phyloP scores from a whole-genome alignment of 257 asterid species.

The Plantago major region DNA sequence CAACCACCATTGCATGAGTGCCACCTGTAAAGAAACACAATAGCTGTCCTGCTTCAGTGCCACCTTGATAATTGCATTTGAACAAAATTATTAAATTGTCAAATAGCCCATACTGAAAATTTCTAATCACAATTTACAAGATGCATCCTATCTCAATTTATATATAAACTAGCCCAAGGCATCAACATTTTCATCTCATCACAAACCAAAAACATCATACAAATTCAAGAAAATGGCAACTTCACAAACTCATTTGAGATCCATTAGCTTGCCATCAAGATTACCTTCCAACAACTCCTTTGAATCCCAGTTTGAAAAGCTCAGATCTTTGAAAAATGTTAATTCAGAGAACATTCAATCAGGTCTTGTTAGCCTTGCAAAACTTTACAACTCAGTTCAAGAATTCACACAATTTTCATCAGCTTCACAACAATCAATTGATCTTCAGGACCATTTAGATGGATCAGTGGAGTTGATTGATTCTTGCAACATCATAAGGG shows the following conservation, averaged over 20 bases:
- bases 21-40: neutral
- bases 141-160: too few relatives aligned
- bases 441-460: conserved; percentile 8
- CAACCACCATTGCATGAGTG: neutral
- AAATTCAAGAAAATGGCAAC: conserved; percentile 25
- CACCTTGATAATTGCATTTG: neutral
- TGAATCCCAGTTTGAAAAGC: neutral
- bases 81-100: neutral
- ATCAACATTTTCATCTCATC: too few relatives aligned
- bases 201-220: neutral
- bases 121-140: too few relatives aligned
- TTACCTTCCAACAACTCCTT: conserved; percentile 6
- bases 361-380: conserved; percentile 28
- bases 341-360: conserved; percentile 29
- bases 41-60: conserved; percentile 3
- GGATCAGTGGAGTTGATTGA: conserved; percentile 36
- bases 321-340: conserved; percentile 15
- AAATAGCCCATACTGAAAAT: too few relatives aligned
- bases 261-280: conserved; percentile 43
- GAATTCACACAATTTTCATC: conserved; percentile 11
- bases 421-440: conserved; percentile 9
- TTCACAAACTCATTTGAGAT: conserved; percentile 25
- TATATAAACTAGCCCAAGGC: too few relatives aligned
- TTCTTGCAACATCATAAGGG: conserved; percentile 34
- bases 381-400: conserved; percentile 28